Evolutionary conservation across 768 basidiomycete species (phyloP), one percentile per base, ranked within the genome.

Genomic region (Leccinum broughii): DNA sequence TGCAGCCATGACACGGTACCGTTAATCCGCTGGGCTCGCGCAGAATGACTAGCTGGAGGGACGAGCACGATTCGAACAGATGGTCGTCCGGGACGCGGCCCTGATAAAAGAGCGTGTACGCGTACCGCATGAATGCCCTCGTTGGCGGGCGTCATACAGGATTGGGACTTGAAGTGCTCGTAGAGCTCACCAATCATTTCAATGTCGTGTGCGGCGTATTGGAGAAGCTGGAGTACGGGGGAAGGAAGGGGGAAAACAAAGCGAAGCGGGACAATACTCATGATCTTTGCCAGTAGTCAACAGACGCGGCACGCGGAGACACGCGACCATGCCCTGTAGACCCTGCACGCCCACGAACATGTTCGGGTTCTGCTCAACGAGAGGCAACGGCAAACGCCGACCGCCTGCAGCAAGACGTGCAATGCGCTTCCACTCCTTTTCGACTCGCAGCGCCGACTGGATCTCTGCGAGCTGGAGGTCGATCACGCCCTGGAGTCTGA

Each of bases 201-300:
- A 51, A 80, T 75, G 65, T 81, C 80, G 60, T 76, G 74, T 6
- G 78, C 77, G 3, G 80, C 79, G 37, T 81, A 81, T 17, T 69
- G 66, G 26, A 79, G 69, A 32, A 80, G 72, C 14, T 70, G 66
- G 1, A 70, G 44, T 6, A 67, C n/a, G 41, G 4, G 4, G n/a
- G 32, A 34, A 34, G 2, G 9, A 5, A 41, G 32, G 28, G 34
- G 9, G 13, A n/a, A 24, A 48, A 24, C 10, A 9, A 26, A 46
- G 22, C 10, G 17, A 41, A 11, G 13, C 26, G 17, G 20, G 41
- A 14, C 2, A 11, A 6, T 1, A 68, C 75, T 58, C 57, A 78
- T 76, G 72, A 59, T 77, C 73, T 51, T 75, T 77, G 14, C 70
- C 69, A 9, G 64, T 62, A 17, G 62, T 68, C 46, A 64, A 44